These are phyloP conservation scores for Pythium coloratum DNA, from an alignment of 352 stramenopile genomes.

Conservation along the genomic window DNA sequence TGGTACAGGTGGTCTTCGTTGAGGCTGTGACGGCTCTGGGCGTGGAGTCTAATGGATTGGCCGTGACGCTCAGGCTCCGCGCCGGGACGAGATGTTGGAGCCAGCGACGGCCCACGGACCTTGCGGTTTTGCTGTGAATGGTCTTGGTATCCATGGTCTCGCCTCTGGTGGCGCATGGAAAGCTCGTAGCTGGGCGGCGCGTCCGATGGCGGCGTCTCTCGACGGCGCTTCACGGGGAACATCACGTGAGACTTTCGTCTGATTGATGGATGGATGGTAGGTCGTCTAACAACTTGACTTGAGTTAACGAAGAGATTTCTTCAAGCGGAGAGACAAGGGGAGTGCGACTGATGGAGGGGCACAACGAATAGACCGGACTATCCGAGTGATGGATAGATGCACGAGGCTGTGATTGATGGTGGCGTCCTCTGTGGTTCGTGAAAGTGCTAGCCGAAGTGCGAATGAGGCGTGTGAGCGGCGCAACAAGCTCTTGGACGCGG, in stretches of 20 bases:
- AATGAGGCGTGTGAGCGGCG: background rate
- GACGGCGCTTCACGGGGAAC: background rate
- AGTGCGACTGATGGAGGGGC: background rate
- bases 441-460: background rate
- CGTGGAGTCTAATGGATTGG: background rate
- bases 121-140: background rate
- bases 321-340: background rate
- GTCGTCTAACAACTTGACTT: background rate
- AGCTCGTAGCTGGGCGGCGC: background rate
- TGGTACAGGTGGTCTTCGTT: background rate
- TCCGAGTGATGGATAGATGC: background rate
- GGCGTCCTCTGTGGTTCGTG: background rate
- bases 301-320: conserved; percentile 1
- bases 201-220: background rate
- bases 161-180: background rate
- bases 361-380: background rate
- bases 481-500: background rate
- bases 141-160: background rate
- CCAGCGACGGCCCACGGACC: background rate
- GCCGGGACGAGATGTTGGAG: background rate
- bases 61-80: background rate
- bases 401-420: background rate
- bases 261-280: background rate
- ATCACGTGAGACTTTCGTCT: background rate
- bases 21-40: background rate